Evolutionary conservation across 371 early-diverging fungal species (phyloP).

Genomic region (Mucor plumbeus): DNA sequence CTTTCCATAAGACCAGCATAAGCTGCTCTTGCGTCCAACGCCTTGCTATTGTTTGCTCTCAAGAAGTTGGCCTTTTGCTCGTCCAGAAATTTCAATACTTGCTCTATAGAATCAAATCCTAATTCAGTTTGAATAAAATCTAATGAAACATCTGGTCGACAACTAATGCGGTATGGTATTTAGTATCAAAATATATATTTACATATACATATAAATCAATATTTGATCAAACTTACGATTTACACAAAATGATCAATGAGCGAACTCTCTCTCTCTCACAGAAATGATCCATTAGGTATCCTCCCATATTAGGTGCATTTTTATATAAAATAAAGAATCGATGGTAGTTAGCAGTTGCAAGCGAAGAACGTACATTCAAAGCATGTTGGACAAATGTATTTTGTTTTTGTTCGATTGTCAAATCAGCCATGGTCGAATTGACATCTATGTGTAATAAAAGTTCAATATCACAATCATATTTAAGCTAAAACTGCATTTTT

Average conservation of each 20-base stretch:
- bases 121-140: slow-evolving; percentile 55
- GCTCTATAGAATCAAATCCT: slow-evolving; percentile 50
- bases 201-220: not conserved
- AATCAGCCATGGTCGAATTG: slow-evolving; percentile 65
- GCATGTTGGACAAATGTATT: slow-evolving; percentile 77
- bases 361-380: slow-evolving; percentile 77
- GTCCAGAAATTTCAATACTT: slow-evolving; percentile 52
- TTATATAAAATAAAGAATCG: slow-evolving; percentile 79
- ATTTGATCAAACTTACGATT: slow-evolving; percentile 58
- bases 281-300: slow-evolving; percentile 89
- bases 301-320: slow-evolving; percentile 83
- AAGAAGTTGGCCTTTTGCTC: slow-evolving; percentile 35
- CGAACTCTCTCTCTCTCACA: slow-evolving; percentile 82
- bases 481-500: not conserved
- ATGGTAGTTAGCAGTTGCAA: slow-evolving; percentile 84
- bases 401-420: slow-evolving; percentile 61
- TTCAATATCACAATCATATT: not conserved
- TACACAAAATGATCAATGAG: slow-evolving; percentile 69
- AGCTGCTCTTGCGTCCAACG: slow-evolving; percentile 63
- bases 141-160: slow-evolving; percentile 41
- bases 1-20: slow-evolving; percentile 53
- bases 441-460: slow-evolving; percentile 51
- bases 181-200: not conserved
- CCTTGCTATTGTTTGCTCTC: slow-evolving; percentile 20
- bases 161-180: slow-evolving; percentile 21